Evolutionary conservation across 2,329 filamentous ascomycete species (phyloP).

Genomic region (Helotiales sp.): DNA sequence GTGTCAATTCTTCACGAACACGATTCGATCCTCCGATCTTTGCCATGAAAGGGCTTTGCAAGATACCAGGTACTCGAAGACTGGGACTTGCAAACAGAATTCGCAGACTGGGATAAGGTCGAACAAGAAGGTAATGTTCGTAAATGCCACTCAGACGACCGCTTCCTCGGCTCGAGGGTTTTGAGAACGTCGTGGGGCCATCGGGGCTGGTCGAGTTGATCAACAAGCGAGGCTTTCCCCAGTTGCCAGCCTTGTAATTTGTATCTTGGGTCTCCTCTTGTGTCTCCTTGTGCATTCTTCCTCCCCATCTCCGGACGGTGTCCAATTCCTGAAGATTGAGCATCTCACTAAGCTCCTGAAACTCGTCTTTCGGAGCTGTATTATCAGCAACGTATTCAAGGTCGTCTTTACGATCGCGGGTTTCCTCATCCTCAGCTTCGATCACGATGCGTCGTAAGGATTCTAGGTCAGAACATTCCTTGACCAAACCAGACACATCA

Average conservation of each 20-base stretch:
- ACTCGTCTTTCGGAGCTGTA: constrained; percentile 58
- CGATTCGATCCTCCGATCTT: constrained; percentile 56
- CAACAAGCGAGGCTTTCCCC: constrained; percentile 49
- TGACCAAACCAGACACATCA: constrained; percentile 66
- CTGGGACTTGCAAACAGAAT: constrained; percentile 73
- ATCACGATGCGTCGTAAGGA: constrained; percentile 56
- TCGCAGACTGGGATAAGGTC: constrained; percentile 67
- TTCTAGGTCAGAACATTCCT: constrained; percentile 64
- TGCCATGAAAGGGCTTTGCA: constrained; percentile 63
- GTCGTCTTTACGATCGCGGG: constrained; percentile 32
- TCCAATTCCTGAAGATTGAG: constrained; percentile 71
- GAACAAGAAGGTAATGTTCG: constrained; percentile 66
- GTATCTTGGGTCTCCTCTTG: constrained; percentile 53
- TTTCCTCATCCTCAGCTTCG: constrained; percentile 41
- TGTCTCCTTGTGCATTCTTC: constrained; percentile 60
- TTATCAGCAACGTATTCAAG: constrained; percentile 18
- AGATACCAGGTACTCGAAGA: constrained; percentile 68
- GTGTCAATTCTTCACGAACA: constrained; percentile 54
- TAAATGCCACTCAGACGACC: constrained; percentile 51
- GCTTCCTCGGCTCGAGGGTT: constrained; percentile 30
- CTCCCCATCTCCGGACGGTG: constrained; percentile 65
- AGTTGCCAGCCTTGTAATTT: constrained; percentile 40
- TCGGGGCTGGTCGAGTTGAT: constrained; percentile 46
- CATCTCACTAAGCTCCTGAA: constrained; percentile 71
- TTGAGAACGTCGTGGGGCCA: constrained; percentile 7